Base-by-base conservation (phyloP, 306 rosid species). In the Corylus americana region DNA sequence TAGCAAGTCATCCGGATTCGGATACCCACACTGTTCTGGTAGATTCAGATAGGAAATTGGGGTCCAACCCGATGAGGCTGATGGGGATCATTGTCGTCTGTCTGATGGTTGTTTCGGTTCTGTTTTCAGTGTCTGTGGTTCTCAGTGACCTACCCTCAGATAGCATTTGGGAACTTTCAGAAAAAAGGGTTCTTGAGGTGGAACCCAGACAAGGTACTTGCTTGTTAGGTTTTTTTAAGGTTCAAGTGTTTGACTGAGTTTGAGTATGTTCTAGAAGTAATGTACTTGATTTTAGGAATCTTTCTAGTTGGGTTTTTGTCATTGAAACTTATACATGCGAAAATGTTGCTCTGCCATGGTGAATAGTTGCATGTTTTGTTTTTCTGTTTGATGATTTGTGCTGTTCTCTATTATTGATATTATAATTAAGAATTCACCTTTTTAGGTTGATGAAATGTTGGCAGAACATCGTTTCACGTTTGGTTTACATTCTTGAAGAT, bases 141-240 rank as follows among this genome's bases (percentile, higher is more conserved):
- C 88, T 93, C 64, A 88, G 85, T 70, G 97, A 89, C 81, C 97
- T 94, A 2, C 97, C 97, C 18, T 91, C 94, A 0, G 92, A 93
- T 86, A 90, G 80, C 17, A 90, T 87, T 14, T 57, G 14, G 8
- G 86, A 86, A 61, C 70, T 80, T 74, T 83, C 87, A 1, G 61
- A 82, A 31, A 4, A 77, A 35, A 22, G 78, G 66, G 48, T 82
- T 68, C 70, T 83, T 83, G 77, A 79, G 76, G 31, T 58, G 55
- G 55, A 80, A 11, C 27, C 80, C 55, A 75, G 73, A 2, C 59
- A 82, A 85, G 91, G 97, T 92, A 71, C 39, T 72, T 73, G 12
- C 16, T 66, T 77, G 13, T 76, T 14, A 27, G 11, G 49, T 18
- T 8, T 57, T 69, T 42, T 9, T 42, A 42, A 67, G 72, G 72